phyloP scores from a whole-genome alignment of 805 yeast species.

The Myxozyma nipponensis region DNA sequence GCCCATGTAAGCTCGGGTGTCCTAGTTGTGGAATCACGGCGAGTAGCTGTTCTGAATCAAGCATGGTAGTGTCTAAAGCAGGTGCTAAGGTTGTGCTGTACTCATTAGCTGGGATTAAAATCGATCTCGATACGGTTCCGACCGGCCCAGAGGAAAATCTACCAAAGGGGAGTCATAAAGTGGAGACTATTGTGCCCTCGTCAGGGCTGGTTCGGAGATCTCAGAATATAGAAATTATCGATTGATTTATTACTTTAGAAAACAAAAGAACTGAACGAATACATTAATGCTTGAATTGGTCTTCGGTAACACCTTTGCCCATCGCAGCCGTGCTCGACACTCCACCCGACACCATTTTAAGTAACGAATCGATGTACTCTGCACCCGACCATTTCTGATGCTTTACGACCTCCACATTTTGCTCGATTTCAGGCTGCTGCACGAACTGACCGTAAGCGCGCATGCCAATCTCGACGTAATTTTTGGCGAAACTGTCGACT shows the following conservation, averaged over 20 bases:
- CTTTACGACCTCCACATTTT: slow-evolving; percentile 90
- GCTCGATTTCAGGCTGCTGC: slow-evolving; percentile 82
- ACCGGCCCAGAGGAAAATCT: slow-evolving; percentile 75
- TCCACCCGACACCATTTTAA: slow-evolving; percentile 91
- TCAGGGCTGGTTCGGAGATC: slow-evolving; percentile 57
- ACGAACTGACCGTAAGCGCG: slow-evolving; percentile 87
- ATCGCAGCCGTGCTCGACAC: slow-evolving; percentile 93
- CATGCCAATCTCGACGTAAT: slow-evolving; percentile 82
- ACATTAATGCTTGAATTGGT: slow-evolving; percentile 62
- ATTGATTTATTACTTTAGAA: background rate
- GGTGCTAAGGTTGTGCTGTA: slow-evolving; percentile 73
- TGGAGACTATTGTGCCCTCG: slow-evolving; percentile 65
- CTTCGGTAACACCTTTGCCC: slow-evolving; percentile 98
- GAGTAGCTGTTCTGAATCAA: slow-evolving; percentile 70
- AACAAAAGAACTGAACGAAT: background rate
- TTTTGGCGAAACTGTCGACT: slow-evolving; percentile 75
- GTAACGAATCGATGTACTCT: slow-evolving; percentile 85
- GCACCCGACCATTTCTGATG: slow-evolving; percentile 99
- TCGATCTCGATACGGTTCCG: slow-evolving; percentile 44
- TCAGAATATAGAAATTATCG: slow-evolving; percentile 44
- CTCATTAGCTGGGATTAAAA: slow-evolving; percentile 51
- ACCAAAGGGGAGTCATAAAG: slow-evolving; percentile 50
- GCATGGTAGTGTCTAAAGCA: slow-evolving; percentile 79
- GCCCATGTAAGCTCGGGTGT: slow-evolving; percentile 63
- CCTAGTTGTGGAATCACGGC: slow-evolving; percentile 84